Conservation (phyloP, 2,329 filamentous ascomycete species). For the Nannizzia gypsea region DNA sequence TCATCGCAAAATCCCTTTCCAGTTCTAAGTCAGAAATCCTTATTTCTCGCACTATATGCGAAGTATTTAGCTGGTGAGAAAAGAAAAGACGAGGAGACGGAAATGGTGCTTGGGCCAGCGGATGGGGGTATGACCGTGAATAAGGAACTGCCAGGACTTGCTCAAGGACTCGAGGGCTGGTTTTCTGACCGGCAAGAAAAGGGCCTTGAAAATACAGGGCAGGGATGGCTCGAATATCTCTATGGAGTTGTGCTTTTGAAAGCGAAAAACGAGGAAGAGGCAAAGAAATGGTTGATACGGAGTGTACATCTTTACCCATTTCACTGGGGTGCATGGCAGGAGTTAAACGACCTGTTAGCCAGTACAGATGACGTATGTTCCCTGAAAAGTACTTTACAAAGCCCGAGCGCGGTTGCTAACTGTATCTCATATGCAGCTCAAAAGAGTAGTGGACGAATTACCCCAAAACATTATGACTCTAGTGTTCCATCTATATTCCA, state of each 20-base stretch:
- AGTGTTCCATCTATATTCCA: slow-evolving; percentile 86
- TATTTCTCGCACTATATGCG: slow-evolving; percentile 86
- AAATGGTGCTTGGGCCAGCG: slow-evolving; percentile 91
- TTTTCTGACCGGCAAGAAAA: slow-evolving; percentile 56
- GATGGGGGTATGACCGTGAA: slow-evolving; percentile 78
- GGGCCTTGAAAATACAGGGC: slow-evolving; percentile 50
- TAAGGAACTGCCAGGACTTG: slow-evolving; percentile 67
- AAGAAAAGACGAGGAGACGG: slow-evolving; percentile 86
- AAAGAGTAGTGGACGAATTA: slow-evolving; percentile 57
- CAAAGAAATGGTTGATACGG: slow-evolving; percentile 73
- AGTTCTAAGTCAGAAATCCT: slow-evolving; percentile 69
- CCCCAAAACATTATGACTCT: slow-evolving; percentile 86
- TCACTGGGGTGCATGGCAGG: slow-evolving; percentile 96
- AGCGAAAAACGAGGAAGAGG: slow-evolving; percentile 76
- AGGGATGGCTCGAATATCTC: slow-evolving; percentile 77
- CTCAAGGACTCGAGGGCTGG: slow-evolving; percentile 67
- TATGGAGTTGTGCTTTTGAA: slow-evolving; percentile 86
- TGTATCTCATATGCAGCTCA: slow-evolving; percentile 42
- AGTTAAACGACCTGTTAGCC: slow-evolving; percentile 69
- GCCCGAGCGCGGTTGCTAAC: slow-evolving; percentile 6
- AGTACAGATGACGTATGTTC: slow-evolving; percentile 65
- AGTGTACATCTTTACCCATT: slow-evolving; percentile 84
- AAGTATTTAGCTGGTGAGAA: slow-evolving; percentile 92
- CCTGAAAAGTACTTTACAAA: slow-evolving; percentile 6
- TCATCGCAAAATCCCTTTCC: slow-evolving; percentile 31